A percentile compares a stretch with the other conserved stretches of the same genome.
phyloP scores from a whole-genome alignment of 179 eudicot species.

The Patellifolia procumbens region DNA sequence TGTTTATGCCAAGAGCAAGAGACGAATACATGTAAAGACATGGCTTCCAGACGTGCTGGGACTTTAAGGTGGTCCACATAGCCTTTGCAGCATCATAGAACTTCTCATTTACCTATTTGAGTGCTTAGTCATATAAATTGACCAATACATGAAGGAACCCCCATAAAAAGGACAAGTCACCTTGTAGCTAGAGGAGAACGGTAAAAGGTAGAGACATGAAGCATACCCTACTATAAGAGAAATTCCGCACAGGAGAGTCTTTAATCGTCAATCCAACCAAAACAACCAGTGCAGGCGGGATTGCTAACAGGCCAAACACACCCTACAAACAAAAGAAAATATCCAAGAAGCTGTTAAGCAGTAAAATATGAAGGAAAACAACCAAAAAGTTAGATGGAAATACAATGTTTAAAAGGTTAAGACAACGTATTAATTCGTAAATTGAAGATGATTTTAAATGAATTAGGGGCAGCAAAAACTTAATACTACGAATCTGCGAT shows the following conservation, averaged over 20 bases:
- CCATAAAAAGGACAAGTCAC: neutral
- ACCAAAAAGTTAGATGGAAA: neutral
- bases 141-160: neutral
- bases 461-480: too few species aligned
- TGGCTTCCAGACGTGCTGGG: slow-evolving; percentile 57
- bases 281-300: slow-evolving; percentile 35
- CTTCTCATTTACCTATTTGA: slow-evolving; percentile 44
- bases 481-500: too few species aligned
- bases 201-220: slow-evolving; percentile 7
- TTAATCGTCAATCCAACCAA: slow-evolving; percentile 31
- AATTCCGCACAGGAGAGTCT: slow-evolving; percentile 24
- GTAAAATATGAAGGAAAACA: neutral
- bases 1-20: slow-evolving; percentile 48
- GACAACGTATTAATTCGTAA: neutral
- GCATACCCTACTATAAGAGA: slow-evolving; percentile 31
- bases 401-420: neutral
- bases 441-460: neutral
- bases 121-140: neutral
- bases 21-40: slow-evolving; percentile 61
- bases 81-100: slow-evolving; percentile 44
- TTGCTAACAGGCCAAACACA: slow-evolving; percentile 34
- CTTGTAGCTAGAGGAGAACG: neutral
- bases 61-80: slow-evolving; percentile 49
- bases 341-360: neutral
- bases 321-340: slow-evolving; percentile 21